A percentile compares a stretch with the other conserved stretches of the same genome.
Conservation (phyloP, 208 protist genomes). For the Trichomonas vaginalis region DNA sequence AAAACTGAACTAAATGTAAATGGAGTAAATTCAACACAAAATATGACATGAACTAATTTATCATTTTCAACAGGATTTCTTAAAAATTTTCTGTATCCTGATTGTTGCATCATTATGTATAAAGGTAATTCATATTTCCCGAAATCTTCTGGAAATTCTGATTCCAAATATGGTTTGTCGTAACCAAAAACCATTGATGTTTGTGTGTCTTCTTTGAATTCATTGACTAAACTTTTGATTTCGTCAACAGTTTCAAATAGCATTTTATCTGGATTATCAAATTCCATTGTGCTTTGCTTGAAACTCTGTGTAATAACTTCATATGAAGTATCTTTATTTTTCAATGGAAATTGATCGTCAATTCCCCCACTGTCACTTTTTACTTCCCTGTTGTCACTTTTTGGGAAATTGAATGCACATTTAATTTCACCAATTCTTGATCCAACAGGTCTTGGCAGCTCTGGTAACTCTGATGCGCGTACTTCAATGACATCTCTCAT, state of each 20-base stretch:
- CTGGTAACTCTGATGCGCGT: no score
- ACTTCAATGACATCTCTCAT: neutral
- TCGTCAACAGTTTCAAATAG: neutral
- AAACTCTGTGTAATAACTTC: neutral
- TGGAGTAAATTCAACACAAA: neutral
- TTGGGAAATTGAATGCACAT: neutral
- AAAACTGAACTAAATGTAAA: neutral
- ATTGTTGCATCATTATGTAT: neutral
- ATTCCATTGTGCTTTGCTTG: neutral
- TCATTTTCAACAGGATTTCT: neutral
- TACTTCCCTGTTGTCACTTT: no score
- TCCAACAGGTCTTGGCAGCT: no score
- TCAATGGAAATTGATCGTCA: no score
- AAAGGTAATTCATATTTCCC: neutral
- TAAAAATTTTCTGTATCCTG: neutral
- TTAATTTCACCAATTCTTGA: neutral
- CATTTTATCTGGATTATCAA: neutral
- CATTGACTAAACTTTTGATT: neutral
- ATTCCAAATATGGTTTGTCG: neutral
- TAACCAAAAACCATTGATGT: neutral
- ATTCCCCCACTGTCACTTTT: no score
- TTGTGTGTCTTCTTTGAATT: neutral
- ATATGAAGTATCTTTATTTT: neutral
- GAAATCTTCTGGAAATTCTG: neutral
- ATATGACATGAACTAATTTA: neutral